These are phyloP conservation scores for Pleurotus tuoliensis DNA, from an alignment of 768 basidiomycete genomes.

Conservation along the genomic window DNA sequence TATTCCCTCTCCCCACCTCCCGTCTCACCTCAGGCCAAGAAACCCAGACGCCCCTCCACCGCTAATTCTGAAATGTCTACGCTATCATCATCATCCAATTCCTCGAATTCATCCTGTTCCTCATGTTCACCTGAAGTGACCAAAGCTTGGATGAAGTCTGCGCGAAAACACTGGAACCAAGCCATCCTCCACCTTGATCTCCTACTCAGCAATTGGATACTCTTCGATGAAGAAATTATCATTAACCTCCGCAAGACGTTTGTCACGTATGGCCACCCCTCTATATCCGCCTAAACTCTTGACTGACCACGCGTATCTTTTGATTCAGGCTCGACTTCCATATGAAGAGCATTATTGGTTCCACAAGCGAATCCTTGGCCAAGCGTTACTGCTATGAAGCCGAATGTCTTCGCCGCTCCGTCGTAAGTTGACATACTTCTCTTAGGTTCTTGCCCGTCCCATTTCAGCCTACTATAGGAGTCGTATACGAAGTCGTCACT, in stretches of 20 bases:
- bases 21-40: not conserved
- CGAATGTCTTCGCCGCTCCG: not conserved
- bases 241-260: conserved; percentile 1
- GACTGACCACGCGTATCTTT: not conserved
- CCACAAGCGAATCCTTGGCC: conserved; percentile 5
- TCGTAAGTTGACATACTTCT: not conserved
- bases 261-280: not conserved
- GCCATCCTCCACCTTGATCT: conserved; percentile 4
- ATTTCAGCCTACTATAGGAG: not conserved
- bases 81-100: not conserved
- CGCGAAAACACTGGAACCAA: conserved; percentile 7
- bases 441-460: not conserved
- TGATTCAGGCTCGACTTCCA: conserved; percentile 1
- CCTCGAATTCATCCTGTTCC: not conserved
- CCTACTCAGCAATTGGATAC: conserved; percentile 3
- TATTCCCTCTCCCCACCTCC: not conserved
- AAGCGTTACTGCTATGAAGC: conserved; percentile 4
- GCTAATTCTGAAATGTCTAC: conserved; percentile 1
- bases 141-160: conserved; percentile 6
- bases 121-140: not conserved
- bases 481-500: not conserved
- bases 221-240: conserved; percentile 3
- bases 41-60: conserved; percentile 1
- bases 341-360: conserved; percentile 6
- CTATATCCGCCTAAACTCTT: not conserved